Conservation (phyloP, 208 protist species). For the Acanthamoeba castellanii region DNA sequence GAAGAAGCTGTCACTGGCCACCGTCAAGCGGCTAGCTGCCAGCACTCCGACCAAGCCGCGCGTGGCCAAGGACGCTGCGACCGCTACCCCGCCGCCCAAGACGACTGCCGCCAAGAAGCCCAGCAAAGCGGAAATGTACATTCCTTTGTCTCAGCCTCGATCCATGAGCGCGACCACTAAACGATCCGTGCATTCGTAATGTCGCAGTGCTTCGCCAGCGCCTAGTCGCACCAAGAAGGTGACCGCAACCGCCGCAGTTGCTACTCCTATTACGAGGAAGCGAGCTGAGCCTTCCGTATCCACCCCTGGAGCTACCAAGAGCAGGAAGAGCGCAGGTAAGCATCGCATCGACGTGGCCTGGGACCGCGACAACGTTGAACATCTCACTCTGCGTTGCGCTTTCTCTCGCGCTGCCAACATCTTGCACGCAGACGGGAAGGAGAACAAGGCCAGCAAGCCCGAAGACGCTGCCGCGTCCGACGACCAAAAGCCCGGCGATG, state of each 20-base stretch:
- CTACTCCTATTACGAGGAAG: background rate
- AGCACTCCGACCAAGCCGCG: background rate
- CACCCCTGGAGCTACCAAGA: background rate
- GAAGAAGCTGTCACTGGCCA: conserved; percentile 16
- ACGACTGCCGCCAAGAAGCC: background rate
- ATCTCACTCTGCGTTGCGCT: background rate
- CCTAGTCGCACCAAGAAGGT: background rate
- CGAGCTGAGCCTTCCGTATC: background rate
- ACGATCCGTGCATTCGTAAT: too few species aligned
- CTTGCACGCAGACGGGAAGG: background rate
- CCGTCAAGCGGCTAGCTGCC: background rate
- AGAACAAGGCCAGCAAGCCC: background rate
- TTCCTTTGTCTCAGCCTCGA: background rate
- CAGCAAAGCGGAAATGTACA: background rate
- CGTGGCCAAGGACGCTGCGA: background rate
- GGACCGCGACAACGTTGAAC: background rate
- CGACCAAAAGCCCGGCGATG: background rate
- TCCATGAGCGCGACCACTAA: too few species aligned
- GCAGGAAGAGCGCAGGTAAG: background rate
- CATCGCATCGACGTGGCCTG: background rate
- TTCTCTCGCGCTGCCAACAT: background rate
- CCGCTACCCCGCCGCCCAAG: background rate
- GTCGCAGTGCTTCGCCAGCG: background rate
- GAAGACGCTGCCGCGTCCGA: background rate
- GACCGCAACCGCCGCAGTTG: background rate